A percentile compares a stretch with the other conserved stretches of the same genome.
Conservation (phyloP, 1,139 yeast genomes). For the Kurtzmaniella natalensis region DNA sequence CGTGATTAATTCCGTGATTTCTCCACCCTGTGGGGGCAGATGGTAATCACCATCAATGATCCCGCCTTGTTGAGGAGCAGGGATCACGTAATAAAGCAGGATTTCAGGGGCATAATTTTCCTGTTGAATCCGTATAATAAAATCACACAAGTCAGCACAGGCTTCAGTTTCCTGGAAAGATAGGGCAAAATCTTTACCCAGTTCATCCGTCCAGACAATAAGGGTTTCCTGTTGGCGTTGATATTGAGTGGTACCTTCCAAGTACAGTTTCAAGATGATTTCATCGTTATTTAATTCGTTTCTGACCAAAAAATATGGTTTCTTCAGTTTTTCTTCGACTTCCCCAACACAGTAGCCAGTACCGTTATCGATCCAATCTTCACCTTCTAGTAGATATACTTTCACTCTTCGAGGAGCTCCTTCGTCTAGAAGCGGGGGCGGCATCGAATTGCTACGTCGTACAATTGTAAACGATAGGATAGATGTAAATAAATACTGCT, state of each 20-base stretch:
- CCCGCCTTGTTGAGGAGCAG: conserved; percentile 23
- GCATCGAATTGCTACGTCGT: too few relatives aligned
- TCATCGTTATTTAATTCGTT: conserved; percentile 64
- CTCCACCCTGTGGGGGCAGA: conserved; percentile 18
- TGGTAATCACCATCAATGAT: conserved; percentile 20
- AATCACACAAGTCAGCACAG: conserved; percentile 79
- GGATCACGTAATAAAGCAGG: conserved; percentile 67
- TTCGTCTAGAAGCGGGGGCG: conserved; percentile 3
- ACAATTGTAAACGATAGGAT: too few relatives aligned
- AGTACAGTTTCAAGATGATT: conserved; percentile 56
- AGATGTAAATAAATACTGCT: too few relatives aligned
- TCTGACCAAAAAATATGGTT: conserved; percentile 66
- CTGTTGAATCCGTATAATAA: conserved; percentile 66
- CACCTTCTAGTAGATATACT: conserved; percentile 75
- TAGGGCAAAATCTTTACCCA: conserved; percentile 79
- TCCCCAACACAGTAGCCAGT: conserved; percentile 88
- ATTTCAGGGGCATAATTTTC: conserved; percentile 58
- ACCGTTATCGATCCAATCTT: conserved; percentile 89
- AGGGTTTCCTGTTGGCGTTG: conserved; percentile 93
- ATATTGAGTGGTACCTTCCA: conserved; percentile 75
- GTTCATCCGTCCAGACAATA: conserved; percentile 87
- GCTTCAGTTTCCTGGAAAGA: conserved; percentile 93
- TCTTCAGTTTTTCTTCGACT: conserved; percentile 30
- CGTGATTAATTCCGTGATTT: conserved; percentile 69
- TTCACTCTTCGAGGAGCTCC: conserved; percentile 71